phyloP scores from a whole-genome alignment of 352 stramenopile genomes.

The Phytophthora cryptogea region DNA sequence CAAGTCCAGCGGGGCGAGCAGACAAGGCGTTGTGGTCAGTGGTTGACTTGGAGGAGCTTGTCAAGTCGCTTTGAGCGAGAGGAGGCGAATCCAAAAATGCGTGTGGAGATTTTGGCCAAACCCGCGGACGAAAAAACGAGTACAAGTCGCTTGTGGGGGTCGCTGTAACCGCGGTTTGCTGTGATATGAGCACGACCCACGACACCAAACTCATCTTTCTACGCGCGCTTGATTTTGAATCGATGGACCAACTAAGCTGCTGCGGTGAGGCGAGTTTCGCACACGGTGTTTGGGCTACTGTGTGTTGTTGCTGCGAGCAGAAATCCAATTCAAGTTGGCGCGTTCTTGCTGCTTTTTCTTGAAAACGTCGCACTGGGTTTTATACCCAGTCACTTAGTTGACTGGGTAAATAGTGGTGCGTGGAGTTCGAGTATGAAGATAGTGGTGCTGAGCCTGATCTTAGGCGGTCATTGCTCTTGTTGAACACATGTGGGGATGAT shows the following conservation, averaged over 20 bases:
- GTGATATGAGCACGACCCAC: conserved; percentile 13
- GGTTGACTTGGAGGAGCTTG: conserved; percentile 5
- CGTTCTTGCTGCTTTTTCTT: background rate
- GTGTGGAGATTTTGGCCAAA: conserved; percentile 10
- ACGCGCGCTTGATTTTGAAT: conserved; percentile 15
- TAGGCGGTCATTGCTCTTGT: background rate
- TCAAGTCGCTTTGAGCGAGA: conserved; percentile 14
- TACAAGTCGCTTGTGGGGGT: background rate
- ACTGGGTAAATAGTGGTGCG: background rate
- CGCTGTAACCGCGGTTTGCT: conserved; percentile 3
- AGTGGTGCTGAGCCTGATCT: background rate
- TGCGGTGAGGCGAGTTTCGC: background rate
- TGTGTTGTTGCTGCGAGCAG: background rate
- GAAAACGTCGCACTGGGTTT: background rate
- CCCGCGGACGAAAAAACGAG: conserved; percentile 5
- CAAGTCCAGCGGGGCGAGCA: background rate
- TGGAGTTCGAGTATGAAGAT: background rate
- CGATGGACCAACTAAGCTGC: background rate
- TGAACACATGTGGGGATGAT: too few species aligned
- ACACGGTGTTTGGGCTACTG: conserved; percentile 2
- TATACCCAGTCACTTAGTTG: background rate
- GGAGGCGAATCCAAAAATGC: conserved; percentile 27
- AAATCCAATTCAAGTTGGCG: background rate
- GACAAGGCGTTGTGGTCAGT: conserved; percentile 6
- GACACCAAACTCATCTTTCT: conserved; percentile 11